These are phyloP conservation scores for Isoetes engelmannii DNA, from an alignment of 83 land plant species.

Conservation along the genomic window DNA sequence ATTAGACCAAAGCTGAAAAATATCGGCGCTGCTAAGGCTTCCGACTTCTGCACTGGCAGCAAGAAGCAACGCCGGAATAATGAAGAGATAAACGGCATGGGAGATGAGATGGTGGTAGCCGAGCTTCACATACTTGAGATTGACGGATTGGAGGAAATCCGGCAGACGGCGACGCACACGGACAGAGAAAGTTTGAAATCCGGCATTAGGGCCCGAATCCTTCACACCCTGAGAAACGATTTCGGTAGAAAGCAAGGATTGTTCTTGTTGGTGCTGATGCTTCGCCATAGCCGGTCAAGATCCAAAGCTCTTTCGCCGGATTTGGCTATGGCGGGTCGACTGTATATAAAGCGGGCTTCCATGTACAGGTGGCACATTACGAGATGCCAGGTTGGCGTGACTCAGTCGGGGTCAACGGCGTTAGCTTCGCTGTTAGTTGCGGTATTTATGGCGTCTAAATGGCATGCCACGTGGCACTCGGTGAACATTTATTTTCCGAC, in stretches of 20 bases:
- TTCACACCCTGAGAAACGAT: constrained; percentile 63
- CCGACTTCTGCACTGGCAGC: constrained; percentile 64
- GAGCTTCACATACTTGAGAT: constrained; percentile 69
- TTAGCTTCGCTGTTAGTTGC: no score
- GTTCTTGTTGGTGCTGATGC: constrained; percentile 14
- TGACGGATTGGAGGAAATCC: constrained; percentile 74
- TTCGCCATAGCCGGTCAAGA: constrained; percentile 18
- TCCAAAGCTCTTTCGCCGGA: no score
- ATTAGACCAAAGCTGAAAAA: constrained; percentile 32
- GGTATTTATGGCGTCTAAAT: no score
- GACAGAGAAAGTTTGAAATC: constrained; percentile 60
- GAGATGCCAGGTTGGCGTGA: no score
- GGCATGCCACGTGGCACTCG: no score
- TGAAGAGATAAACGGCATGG: constrained; percentile 56
- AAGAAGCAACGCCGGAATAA: constrained; percentile 52
- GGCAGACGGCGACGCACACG: constrained; percentile 69
- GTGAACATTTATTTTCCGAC: no score
- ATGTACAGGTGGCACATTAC: no score
- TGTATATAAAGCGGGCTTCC: no score
- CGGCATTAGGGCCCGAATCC: constrained; percentile 58
- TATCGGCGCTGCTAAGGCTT: constrained; percentile 52
- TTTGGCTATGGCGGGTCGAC: no score
- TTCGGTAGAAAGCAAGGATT: constrained; percentile 54
- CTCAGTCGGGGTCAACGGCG: no score
- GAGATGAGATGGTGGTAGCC: constrained; percentile 77